phyloP scores from a whole-genome alignment of 306 rosid genomes.

The Urtica urens region DNA sequence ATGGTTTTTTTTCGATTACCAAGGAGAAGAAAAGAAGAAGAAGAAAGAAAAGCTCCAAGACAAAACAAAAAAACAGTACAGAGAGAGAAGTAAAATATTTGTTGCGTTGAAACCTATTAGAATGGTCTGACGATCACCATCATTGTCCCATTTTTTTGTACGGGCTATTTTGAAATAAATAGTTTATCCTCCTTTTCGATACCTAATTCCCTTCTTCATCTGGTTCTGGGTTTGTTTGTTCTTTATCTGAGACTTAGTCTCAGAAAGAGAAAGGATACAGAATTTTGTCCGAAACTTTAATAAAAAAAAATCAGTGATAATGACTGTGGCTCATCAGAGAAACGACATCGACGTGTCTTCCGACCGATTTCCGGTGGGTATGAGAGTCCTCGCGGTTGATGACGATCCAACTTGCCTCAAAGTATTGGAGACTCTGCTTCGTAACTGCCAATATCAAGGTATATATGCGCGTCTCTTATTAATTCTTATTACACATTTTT shows the following conservation, averaged over 20 bases:
- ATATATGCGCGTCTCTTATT: slow-evolving; percentile 16
- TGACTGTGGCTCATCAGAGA: slow-evolving; percentile 46
- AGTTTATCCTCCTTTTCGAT: neutral
- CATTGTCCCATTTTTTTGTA: slow-evolving; percentile 29
- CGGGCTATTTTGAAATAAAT: slow-evolving; percentile 32
- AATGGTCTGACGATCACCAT: slow-evolving; percentile 40
- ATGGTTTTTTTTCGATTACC: slow-evolving; percentile 20
- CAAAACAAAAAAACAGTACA: slow-evolving; percentile 16
- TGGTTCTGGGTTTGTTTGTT: slow-evolving; percentile 17
- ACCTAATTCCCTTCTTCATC: slow-evolving; percentile 6
- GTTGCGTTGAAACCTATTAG: slow-evolving; percentile 42
- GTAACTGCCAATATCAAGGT: slow-evolving; percentile 76
- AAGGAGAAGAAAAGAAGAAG: slow-evolving; percentile 29
- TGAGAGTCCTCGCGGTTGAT: slow-evolving; percentile 86
- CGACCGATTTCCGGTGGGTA: slow-evolving; percentile 64
- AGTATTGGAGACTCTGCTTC: slow-evolving; percentile 53
- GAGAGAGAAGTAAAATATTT: slow-evolving; percentile 22
- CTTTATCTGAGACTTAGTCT: neutral
- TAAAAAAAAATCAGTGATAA: too few relatives aligned
- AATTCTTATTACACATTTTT: neutral
- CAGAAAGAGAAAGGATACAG: slow-evolving; percentile 1
- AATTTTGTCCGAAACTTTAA: too few relatives aligned
- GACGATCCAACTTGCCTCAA: slow-evolving; percentile 63
- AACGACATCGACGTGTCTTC: slow-evolving; percentile 17
- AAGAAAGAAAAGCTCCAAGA: slow-evolving; percentile 24